These are phyloP conservation scores for Vitis hybrid DNA, from an alignment of 177 flowering plant genomes.

Conservation along the genomic window DNA sequence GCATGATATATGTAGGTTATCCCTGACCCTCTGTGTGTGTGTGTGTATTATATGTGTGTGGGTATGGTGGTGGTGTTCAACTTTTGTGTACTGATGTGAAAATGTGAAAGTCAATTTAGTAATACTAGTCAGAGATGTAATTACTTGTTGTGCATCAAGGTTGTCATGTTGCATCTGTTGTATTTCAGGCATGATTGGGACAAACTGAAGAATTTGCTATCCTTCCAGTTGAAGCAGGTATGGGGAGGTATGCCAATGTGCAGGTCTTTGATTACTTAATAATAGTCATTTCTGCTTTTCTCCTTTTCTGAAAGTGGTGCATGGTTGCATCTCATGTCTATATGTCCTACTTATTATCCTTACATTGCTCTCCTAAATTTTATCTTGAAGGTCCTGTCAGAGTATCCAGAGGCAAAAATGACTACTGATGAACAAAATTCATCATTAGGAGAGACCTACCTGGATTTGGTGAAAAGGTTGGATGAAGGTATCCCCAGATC, in stretches of 20 bases:
- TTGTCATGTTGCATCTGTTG: conserved; percentile 9
- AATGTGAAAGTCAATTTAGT: background rate
- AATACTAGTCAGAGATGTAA: background rate
- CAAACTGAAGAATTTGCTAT: conserved; percentile 61
- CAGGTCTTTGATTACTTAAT: conserved; percentile 13
- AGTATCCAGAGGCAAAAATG: conserved; percentile 78
- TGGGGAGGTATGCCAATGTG: conserved; percentile 60
- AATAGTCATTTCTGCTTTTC: background rate
- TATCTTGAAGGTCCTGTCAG: conserved; percentile 62
- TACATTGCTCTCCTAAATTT: background rate
- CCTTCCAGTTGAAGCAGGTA: conserved; percentile 93
- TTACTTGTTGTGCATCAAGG: background rate
- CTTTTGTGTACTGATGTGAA: background rate
- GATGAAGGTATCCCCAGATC: conserved; percentile 63
- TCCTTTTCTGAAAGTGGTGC: background rate
- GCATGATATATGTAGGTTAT: no score
- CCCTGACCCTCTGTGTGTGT: no score
- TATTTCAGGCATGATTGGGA: conserved; percentile 80
- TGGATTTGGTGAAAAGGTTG: conserved; percentile 65
- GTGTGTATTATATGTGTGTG: no score
- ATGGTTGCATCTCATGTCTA: background rate
- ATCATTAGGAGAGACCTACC: conserved; percentile 59
- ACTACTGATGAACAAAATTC: conserved; percentile 54
- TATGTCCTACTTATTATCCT: conserved; percentile 1
- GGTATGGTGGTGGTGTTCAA: no score